Evolutionary conservation across 441 rosid species (phyloP).

Genomic region (Mallotus repandus): DNA sequence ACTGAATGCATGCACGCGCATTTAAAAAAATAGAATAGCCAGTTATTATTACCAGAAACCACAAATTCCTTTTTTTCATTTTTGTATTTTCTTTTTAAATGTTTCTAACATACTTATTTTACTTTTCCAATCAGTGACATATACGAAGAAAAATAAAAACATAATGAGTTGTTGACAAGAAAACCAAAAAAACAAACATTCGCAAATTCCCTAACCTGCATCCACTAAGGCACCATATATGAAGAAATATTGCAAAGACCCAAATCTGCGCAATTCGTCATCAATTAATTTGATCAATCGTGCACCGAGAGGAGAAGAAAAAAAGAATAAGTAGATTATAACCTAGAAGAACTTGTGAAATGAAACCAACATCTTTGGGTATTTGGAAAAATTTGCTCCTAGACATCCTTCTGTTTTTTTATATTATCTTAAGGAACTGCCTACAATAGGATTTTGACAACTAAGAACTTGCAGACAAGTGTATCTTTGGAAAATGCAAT

Average conservation of each 20-base stretch:
- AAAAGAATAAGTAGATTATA: too few species aligned
- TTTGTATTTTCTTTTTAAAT: not conserved
- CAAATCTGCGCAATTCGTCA: not conserved
- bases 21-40: not conserved
- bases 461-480: not conserved
- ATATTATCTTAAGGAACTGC: not conserved
- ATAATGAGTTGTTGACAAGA: not conserved
- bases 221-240: not conserved
- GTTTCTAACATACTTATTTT: not conserved
- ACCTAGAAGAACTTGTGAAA: not conserved
- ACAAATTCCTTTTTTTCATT: not conserved
- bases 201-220: not conserved
- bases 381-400: not conserved
- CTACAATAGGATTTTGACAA: not conserved
- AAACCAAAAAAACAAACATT: too few species aligned
- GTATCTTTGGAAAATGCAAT: not conserved
- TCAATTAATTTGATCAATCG: not conserved
- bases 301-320: not conserved
- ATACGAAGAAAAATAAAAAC: not conserved
- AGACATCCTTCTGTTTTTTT: too few species aligned
- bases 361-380: not conserved
- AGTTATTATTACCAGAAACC: not conserved
- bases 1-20: not conserved
- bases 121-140: not conserved
- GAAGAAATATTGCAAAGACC: not conserved